Conservation (phyloP, 345 rosid species). For the Euphorbia tirucalli region DNA sequence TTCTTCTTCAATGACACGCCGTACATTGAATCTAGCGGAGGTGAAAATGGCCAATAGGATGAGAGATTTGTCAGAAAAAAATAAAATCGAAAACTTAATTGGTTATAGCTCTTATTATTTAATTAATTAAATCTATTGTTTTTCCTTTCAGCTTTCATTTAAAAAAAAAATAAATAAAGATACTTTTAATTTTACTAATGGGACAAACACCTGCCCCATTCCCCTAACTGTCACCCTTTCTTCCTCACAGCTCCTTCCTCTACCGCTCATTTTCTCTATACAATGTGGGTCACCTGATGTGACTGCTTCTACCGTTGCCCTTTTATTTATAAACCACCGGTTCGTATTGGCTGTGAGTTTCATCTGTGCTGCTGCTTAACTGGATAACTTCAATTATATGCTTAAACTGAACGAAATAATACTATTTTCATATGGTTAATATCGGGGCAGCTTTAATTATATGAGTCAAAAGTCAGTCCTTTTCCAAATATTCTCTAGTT, state of each 20-base stretch:
- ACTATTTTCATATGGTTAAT: background rate
- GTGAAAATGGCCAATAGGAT: constrained; percentile 15
- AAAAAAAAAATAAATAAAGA: no score
- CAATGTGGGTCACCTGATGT: constrained; percentile 21
- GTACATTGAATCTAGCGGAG: constrained; percentile 27
- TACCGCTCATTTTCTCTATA: constrained; percentile 32
- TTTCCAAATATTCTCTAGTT: background rate
- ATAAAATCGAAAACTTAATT: constrained; percentile 20
- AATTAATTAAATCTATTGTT: constrained; percentile 19
- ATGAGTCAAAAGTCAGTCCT: background rate
- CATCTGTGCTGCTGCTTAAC: constrained; percentile 16
- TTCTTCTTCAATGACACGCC: background rate
- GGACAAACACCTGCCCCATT: background rate
- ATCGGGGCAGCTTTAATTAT: background rate
- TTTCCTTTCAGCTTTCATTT: constrained; percentile 27
- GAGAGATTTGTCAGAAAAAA: constrained; percentile 5
- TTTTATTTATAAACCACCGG: no score
- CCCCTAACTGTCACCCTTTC: constrained; percentile 17
- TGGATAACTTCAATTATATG: background rate
- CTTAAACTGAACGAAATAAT: background rate
- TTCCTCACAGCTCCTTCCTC: constrained; percentile 33
- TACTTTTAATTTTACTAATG: background rate
- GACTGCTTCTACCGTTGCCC: no score
- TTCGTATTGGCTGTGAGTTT: constrained; percentile 19
- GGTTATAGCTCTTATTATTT: constrained; percentile 23